Base-by-base conservation (phyloP, 192 early-diverging fungal genomes). In the Rhizophlyctis rosea region DNA sequence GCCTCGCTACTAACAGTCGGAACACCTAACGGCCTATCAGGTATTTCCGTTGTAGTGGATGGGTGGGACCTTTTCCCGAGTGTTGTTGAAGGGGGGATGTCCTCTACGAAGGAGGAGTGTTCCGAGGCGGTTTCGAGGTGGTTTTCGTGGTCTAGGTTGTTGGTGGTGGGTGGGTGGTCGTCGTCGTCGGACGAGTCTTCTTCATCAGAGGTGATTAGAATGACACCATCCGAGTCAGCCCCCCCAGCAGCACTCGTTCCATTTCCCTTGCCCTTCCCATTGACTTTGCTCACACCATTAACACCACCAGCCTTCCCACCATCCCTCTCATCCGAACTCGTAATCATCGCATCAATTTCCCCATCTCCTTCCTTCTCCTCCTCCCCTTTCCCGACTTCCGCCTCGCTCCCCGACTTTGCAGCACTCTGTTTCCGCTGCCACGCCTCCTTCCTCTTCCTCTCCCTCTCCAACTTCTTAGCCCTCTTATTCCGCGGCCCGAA, bases 401-500 rank as follows among this genome's bases (percentile, higher is more conserved):
- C 62, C 59, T 78, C 73, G 49, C 65, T 80, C 57, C 65, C 74
- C 71, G 73, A 55, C 59, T 57, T 54, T 62, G 14, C 49, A 25
- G 54, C 55, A 31, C 50, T 54, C 44, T 25, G 32, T 18, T 44
- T 21, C 34, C 7, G 62, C 62, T 2, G 50, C 34, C 54, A 64
- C 62, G 11, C 50, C 34, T 25, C 39, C 48, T 5, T 58, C 32
- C 28, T 63, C 67, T 16, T 34, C 9, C 24, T 28, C 48, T 25
- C 47, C 18, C 44, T 49, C 28, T 39, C 63, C 70, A 53, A 62
- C 23, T 29, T 52, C 67, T 4, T 34, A 28, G 13, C 27, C 39
- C 50, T 71, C 69, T 18, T 49, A n/a, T n/a, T n/a, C n/a, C n/a
- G n/a, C 47, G 9, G 5, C 48, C 21, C 48, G 39, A 11, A 51